A percentile compares a stretch with the other conserved stretches of the same genome.
Evolutionary conservation across 352 stramenopile species (phyloP).

Genomic region (Phytophthora macrochlamydospora): DNA sequence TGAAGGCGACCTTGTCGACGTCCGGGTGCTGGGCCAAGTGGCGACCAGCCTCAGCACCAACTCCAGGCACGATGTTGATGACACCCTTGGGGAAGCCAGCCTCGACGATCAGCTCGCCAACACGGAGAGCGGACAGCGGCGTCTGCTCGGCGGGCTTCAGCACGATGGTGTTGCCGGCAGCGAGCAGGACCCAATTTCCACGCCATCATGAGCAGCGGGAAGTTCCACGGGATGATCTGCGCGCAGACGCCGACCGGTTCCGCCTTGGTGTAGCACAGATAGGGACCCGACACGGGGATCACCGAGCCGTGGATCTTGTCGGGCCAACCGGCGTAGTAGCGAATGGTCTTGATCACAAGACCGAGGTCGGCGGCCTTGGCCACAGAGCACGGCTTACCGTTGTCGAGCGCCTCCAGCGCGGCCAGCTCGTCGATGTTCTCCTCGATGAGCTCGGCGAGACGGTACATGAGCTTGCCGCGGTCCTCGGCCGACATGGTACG

Average conservation of each 20-base stretch:
- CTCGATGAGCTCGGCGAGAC: slow-evolving; percentile 48
- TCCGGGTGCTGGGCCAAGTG: slow-evolving; percentile 42
- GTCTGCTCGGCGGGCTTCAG: slow-evolving; percentile 95
- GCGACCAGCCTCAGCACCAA: slow-evolving; percentile 40
- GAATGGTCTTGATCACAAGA: slow-evolving; percentile 78
- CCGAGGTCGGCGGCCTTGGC: slow-evolving; percentile 83
- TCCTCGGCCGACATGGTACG: slow-evolving; percentile 39
- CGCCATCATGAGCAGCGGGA: slow-evolving; percentile 96
- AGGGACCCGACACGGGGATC: slow-evolving; percentile 52
- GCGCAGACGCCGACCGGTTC: slow-evolving; percentile 92
- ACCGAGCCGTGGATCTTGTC: slow-evolving; percentile 78
- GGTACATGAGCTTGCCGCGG: slow-evolving; percentile 41
- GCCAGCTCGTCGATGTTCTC: slow-evolving; percentile 60
- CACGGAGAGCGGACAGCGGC: slow-evolving; percentile 91
- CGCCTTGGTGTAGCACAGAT: slow-evolving; percentile 55
- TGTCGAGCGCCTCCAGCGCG: slow-evolving; percentile 93
- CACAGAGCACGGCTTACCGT: slow-evolving; percentile 92
- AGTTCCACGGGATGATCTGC: slow-evolving; percentile 97
- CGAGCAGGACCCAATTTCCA: slow-evolving; percentile 91
- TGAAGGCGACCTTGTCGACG: slow-evolving; percentile 85
- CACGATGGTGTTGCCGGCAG: slow-evolving; percentile 91
- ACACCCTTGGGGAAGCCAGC: slow-evolving; percentile 81
- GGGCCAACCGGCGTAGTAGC: slow-evolving; percentile 93
- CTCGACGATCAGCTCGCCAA: slow-evolving; percentile 82
- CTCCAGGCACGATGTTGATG: slow-evolving; percentile 79